Percentiles rank a stretch among this genome's conserved stretches.
Conservation (phyloP, 2,329 filamentous ascomycete genomes). For the Dryadomyces quercus-mongolicae region DNA sequence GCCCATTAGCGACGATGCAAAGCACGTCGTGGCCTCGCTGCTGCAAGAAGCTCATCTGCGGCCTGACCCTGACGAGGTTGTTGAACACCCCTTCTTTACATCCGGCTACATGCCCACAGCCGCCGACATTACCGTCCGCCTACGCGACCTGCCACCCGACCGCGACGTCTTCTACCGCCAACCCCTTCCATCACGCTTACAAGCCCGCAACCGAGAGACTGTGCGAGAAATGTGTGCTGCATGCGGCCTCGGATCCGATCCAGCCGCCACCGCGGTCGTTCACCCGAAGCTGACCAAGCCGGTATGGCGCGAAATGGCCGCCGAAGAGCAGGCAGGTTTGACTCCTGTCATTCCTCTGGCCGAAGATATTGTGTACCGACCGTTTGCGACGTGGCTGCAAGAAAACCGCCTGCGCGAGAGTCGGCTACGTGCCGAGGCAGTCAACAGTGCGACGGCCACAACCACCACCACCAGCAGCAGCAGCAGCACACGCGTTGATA, state of each 20-base stretch:
- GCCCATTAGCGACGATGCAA: slow-evolving; percentile 62
- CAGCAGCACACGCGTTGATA: not conserved
- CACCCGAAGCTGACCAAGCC: slow-evolving; percentile 26
- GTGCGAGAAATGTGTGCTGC: slow-evolving; percentile 44
- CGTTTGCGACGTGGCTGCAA: slow-evolving; percentile 47
- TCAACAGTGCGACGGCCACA: too few relatives aligned
- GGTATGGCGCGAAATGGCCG: slow-evolving; percentile 53
- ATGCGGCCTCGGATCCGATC: slow-evolving; percentile 48
- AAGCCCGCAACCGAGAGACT: slow-evolving; percentile 35
- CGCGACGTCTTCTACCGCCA: slow-evolving; percentile 44
- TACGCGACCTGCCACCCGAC: slow-evolving; percentile 46
- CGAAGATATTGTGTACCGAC: slow-evolving; percentile 50
- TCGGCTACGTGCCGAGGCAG: not conserved
- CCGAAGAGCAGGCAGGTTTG: slow-evolving; percentile 54
- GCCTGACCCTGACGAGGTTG: slow-evolving; percentile 65
- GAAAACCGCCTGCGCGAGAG: slow-evolving; percentile 31
- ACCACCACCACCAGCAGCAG: not conserved
- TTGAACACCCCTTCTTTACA: slow-evolving; percentile 69
- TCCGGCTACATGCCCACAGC: slow-evolving; percentile 58
- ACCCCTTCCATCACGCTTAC: slow-evolving; percentile 30
- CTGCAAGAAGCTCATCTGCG: slow-evolving; percentile 64
- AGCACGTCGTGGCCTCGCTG: slow-evolving; percentile 66
- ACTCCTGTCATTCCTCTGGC: slow-evolving; percentile 51
- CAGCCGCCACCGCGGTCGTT: slow-evolving; percentile 27
- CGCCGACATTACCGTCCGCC: slow-evolving; percentile 44